Evolutionary conservation across 331 rosid genomes (phyloP).

Genomic region (Malus hybrid): DNA sequence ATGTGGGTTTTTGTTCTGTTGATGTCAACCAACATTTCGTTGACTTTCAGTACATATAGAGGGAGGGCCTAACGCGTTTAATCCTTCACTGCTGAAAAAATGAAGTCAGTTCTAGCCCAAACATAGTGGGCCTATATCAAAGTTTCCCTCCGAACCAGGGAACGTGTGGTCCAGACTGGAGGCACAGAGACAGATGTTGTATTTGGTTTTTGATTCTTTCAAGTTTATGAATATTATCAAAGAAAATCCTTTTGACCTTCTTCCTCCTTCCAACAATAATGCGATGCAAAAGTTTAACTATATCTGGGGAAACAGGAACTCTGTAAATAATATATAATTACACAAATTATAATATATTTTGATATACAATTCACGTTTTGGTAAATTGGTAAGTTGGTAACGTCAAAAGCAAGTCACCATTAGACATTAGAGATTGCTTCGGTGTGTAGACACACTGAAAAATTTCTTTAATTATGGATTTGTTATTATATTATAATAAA

Average conservation of each 20-base stretch:
- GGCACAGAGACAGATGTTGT: not conserved
- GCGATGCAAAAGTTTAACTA: not conserved
- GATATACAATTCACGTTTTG: no score
- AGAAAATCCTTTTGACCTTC: not conserved
- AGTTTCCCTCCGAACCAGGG: not conserved
- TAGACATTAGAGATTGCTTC: rapidly evolving
- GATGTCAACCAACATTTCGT: no score
- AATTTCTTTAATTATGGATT: not conserved
- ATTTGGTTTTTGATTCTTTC: not conserved
- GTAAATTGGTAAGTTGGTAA: no score
- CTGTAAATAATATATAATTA: no score
- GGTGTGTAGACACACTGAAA: no score
- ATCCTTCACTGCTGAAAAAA: not conserved
- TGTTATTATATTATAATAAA: not conserved
- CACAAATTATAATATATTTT: no score
- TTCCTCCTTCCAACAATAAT: not conserved
- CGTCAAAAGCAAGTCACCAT: not conserved
- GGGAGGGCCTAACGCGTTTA: not conserved
- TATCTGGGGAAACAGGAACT: not conserved
- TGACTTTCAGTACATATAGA: no score
- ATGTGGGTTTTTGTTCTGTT: no score
- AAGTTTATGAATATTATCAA: not conserved
- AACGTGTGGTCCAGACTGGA: not conserved
- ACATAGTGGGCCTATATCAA: not conserved
- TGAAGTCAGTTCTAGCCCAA: not conserved